These are phyloP conservation scores for Leccinum subgranulosum DNA, from an alignment of 768 basidiomycete species.

Conservation along the genomic window DNA sequence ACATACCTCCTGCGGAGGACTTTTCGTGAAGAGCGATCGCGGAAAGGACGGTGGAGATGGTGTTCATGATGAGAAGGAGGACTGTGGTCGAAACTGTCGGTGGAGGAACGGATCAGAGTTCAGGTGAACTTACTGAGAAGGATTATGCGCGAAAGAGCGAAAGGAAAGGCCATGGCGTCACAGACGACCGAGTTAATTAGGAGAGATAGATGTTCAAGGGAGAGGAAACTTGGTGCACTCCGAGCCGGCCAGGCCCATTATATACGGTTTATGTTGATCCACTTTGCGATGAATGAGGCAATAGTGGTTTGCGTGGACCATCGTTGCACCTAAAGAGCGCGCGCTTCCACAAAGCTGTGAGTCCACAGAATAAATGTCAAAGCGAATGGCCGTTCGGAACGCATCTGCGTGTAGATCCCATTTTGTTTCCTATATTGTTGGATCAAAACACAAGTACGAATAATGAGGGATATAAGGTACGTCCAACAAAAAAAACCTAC, in stretches of 20 bases:
- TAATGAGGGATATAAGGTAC: constrained; percentile 9
- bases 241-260: constrained; percentile 4
- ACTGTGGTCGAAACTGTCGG: constrained; percentile 13
- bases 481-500: not conserved
- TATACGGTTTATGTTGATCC: constrained; percentile 10
- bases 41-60: constrained; percentile 15
- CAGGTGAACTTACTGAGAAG: constrained; percentile 17
- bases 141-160: constrained; percentile 17
- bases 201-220: constrained; percentile 7
- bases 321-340: not conserved
- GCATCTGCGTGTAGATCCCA: no score
- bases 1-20: constrained; percentile 23
- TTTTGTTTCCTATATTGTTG: not conserved
- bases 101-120: not conserved
- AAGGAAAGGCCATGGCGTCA: constrained; percentile 10
- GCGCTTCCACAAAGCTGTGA: constrained; percentile 1
- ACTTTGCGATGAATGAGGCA: constrained; percentile 5
- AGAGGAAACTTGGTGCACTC: not conserved
- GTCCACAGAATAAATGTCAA: not conserved
- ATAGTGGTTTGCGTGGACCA: constrained; percentile 8
- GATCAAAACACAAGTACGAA: not conserved
- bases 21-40: constrained; percentile 13
- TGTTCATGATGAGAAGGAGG: constrained; percentile 13
- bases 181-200: constrained; percentile 16
- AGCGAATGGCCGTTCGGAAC: not conserved